These are phyloP conservation scores for Tuber brumale DNA, from an alignment of 495 filamentous ascomycete species.

Conservation along the genomic window DNA sequence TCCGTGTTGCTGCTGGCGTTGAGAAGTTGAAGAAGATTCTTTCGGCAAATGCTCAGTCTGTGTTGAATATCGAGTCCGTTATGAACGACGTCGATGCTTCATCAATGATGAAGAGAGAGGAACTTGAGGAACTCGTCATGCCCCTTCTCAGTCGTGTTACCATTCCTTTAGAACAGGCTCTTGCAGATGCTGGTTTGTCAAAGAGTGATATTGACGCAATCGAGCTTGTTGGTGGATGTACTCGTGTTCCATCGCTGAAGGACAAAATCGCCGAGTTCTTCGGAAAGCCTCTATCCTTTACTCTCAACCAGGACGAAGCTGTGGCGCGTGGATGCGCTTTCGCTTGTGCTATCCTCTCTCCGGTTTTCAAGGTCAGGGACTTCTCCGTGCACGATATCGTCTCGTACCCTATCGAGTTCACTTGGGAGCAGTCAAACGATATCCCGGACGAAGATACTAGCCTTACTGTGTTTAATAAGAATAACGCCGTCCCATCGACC, in stretches of 20 bases:
- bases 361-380: slow-evolving; percentile 96
- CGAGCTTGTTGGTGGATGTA: slow-evolving; percentile 91
- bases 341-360: slow-evolving; percentile 95
- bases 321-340: slow-evolving; percentile 95
- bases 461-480: slow-evolving; percentile 94
- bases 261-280: slow-evolving; percentile 84
- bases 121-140: slow-evolving; percentile 83
- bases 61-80: slow-evolving; percentile 95
- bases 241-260: slow-evolving; percentile 91
- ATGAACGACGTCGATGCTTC: slow-evolving; percentile 97
- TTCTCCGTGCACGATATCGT: slow-evolving; percentile 96
- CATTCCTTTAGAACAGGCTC: slow-evolving; percentile 75
- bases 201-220: slow-evolving; percentile 87
- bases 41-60: slow-evolving; percentile 87
- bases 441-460: slow-evolving; percentile 98
- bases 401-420: slow-evolving; percentile 97
- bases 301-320: slow-evolving; percentile 96
- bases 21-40: slow-evolving; percentile 99
- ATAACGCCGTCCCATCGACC: slow-evolving; percentile 95
- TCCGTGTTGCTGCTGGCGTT: slow-evolving; percentile 75
- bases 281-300: slow-evolving; percentile 85
- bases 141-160: slow-evolving; percentile 71
- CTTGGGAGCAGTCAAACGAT: slow-evolving; percentile 97
- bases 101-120: slow-evolving; percentile 83
- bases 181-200: slow-evolving; percentile 82